A percentile compares a stretch with the other conserved stretches of the same genome.
phyloP scores from a whole-genome alignment of 768 basidiomycete species.

The Leucocoprinus sp. region DNA sequence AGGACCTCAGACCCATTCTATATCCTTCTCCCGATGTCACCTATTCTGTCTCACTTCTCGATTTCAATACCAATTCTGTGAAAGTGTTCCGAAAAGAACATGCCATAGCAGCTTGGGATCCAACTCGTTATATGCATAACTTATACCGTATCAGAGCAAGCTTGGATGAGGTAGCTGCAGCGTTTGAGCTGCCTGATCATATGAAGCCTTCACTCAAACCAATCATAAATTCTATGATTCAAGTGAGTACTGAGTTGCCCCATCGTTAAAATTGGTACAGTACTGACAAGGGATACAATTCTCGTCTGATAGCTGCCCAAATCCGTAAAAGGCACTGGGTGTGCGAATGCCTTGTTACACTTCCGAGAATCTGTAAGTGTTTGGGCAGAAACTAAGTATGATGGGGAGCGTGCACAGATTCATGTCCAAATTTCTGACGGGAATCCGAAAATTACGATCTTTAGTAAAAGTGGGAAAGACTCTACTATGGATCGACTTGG shows the following conservation, averaged over 20 bases:
- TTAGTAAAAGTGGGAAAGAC: slow-evolving; percentile 82
- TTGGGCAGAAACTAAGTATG: slow-evolving; percentile 92
- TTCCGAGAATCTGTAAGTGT: slow-evolving; percentile 37
- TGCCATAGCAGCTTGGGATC: slow-evolving; percentile 72
- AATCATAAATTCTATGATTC: slow-evolving; percentile 50
- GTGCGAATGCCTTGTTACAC: slow-evolving; percentile 43
- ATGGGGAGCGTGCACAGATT: slow-evolving; percentile 92
- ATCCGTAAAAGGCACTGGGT: slow-evolving; percentile 64
- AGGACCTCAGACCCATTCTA: slow-evolving; percentile 74
- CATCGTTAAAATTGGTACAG: too few relatives aligned
- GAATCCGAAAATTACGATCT: slow-evolving; percentile 56
- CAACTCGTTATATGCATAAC: slow-evolving; percentile 39
- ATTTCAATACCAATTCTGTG: slow-evolving; percentile 51
- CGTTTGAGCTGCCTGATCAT: slow-evolving; percentile 28
- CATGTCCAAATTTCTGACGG: slow-evolving; percentile 51
- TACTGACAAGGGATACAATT: too few relatives aligned
- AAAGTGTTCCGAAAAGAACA: slow-evolving; percentile 47
- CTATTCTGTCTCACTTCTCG: slow-evolving; percentile 40
- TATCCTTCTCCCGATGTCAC: slow-evolving; percentile 53
- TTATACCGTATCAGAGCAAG: slow-evolving; percentile 49
- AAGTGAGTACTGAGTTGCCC: slow-evolving; percentile 41
- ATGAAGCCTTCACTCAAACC: slow-evolving; percentile 27
- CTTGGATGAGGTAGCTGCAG: slow-evolving; percentile 47
- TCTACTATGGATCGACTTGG: slow-evolving; percentile 69
- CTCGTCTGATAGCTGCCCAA: slow-evolving; percentile 60